Evolutionary conservation across 495 filamentous ascomycete genomes (phyloP), one percentile per base, ranked within the genome.

Genomic region (Aspergillus bridgeri): DNA sequence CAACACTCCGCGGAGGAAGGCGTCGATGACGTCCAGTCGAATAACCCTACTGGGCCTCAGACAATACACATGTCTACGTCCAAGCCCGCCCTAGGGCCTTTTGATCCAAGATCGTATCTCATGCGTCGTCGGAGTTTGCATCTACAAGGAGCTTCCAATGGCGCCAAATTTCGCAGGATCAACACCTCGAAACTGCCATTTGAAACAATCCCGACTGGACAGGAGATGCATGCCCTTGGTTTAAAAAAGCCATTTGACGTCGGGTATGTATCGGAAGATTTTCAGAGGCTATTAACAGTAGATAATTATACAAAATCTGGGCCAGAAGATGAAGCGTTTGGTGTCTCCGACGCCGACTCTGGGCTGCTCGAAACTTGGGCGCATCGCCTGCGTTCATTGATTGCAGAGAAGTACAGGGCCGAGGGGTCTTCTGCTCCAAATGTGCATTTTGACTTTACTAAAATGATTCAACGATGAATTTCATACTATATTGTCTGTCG

Each of bases 91-190:
- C 53, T 74, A 6, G 50, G 48, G n/a, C 60, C 60, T 0, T 54
- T 66, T 51, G 76, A 79, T 42, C 71, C 76, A 6, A 65, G 76
- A 38, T 61, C 69, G 48, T 77, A 76, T 54, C 59, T 79, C 6
- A 71, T 77, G 33, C 69, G 66, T 6, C 56, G 65, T 20, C 58
- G 64, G 38, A 51, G 43, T 25, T 48, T 33, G 1, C 15, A 25
- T n/a, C 8, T 19, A 8, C 43, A 54, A 5, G 50, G 54, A 3
- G 0, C 33, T 19, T 29, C 54, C 8, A 33, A 60, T 44, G 56
- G 61, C 61, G 62, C 59, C 23, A 70, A 64, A 49, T 18, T 49
- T 51, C 52, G 59, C 63, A 63, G 72, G 44, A 58, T 61, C 51
- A 65, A 57, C 2, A 69, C 64, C 0, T 67, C 43, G 48, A 69